Base-by-base conservation (phyloP, 2,329 filamentous ascomycete species). In the Acephala macrosclerotiorum region DNA sequence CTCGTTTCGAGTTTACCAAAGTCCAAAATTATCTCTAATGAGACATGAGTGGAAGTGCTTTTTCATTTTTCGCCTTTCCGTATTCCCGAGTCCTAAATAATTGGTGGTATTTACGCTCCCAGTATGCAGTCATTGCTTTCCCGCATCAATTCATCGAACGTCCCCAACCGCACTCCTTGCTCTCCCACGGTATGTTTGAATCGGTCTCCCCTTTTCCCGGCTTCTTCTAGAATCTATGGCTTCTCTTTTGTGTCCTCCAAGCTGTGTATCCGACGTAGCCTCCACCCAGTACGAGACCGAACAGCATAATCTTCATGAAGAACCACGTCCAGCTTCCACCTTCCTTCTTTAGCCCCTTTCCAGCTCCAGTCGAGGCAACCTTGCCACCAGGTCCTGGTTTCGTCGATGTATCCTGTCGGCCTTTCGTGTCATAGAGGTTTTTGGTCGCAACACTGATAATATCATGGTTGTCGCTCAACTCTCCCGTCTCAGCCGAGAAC, bases 381-480 rank as follows among this genome's bases (percentile, higher is more conserved):
- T 66, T 64, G 29, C 53, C 60, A 60, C 61, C 60, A 58, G 56
- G 35, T 53, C 49, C 49, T 53, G 70, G 36, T 86, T 97, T 97
- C 79, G 92, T 84, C 68, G 96, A 70, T 74, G 79, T 72, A 66
- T 58, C 67, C 58, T 74, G 73, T 61, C 68, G 78, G 60, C 77
- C 75, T 60, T 83, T 80, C 40, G 86, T 87, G 73, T 86, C 89
- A 82, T 98, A 98, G 68, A 99, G 83, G 79, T 97, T 99, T 83
- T 91, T 91, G 64, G 95, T 90, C 70, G 89, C 84, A 74, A 99
- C 87, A 59, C 89, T 91, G 77, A 98, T 89, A 79, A 99, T 96
- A 81, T 99, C 96, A 84, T 97, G 95, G 84, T 97, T 97, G 82
- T 99, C 96, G 80, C 90, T 93, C 71, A 99, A 87, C 83, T 99